Evolutionary conservation across 768 basidiomycete species (phyloP), one percentile per base, ranked within the genome.

Genomic region (Nevesoporus exiguus): DNA sequence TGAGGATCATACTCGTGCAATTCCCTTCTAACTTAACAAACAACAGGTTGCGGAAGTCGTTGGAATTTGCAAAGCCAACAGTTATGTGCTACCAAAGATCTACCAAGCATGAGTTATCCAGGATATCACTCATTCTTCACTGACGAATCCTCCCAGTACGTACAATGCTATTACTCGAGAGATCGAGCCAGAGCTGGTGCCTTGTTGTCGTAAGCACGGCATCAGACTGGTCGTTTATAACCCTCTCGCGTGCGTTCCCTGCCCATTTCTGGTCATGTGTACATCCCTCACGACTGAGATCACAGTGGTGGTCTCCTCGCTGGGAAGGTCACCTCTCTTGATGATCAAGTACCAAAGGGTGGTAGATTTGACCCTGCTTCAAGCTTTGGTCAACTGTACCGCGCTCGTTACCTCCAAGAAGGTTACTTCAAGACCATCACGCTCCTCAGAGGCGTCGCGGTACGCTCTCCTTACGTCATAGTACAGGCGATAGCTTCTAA

Each of bases 161-260:
- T 77, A 80, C 64, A 80, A 79, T 47, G 74, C 77, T 5, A 67
- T 80, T 59, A 79, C 77, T 0, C 73, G 79, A 15, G 72, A 70
- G 31, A 77, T 77, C 27, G 79, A 79, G 56, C 41, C 74, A 3
- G 78, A 80, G 62, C 70, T 86, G 17, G 70, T 84, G 21, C 80
- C 80, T 1, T 83, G 81, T 65, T 76, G 80, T 51, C 74, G 81
- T 36, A 82, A 84, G 62, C 83, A 74, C 54, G 80, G 78, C 7
- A 74, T 84, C 42, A 76, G 79, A 40, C 74, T 84, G 56, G 80
- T 82, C 41, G 74, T 77, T 48, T 84, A 80, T 60, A 83, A 80
- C 56, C 80, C 82, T 43, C 70, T 85, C 51, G 81, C 75, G 73
- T 77, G 55, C 40, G 67, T 68, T 29, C 21, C n/a, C 19, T 37